Conservation (phyloP, 257 asterid genomes). For the Solanum chilense region DNA sequence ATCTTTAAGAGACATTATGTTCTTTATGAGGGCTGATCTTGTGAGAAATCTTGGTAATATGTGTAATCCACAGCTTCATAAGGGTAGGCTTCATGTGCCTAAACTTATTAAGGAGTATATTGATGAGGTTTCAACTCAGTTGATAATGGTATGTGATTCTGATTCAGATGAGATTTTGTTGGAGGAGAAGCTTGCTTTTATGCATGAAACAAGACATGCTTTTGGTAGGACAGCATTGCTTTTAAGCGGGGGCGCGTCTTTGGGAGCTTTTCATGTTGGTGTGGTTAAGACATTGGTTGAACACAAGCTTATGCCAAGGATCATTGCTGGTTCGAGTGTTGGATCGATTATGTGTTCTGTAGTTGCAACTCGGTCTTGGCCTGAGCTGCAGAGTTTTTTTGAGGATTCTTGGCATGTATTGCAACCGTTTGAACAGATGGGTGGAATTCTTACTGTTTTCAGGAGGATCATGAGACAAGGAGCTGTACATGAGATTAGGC, state of each 20-base stretch:
- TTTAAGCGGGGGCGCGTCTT: conserved; percentile 91
- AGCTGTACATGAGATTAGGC: conserved; percentile 90
- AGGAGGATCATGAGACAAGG: conserved; percentile 80
- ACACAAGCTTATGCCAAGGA: conserved; percentile 83
- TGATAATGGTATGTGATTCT: conserved; percentile 84
- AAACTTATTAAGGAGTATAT: conserved; percentile 85
- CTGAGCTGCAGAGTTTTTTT: conserved; percentile 87
- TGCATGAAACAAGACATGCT: conserved; percentile 97
- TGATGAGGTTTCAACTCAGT: conserved; percentile 78
- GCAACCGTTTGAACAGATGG: conserved; percentile 79
- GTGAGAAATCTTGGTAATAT: conserved; percentile 82
- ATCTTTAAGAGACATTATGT: conserved; percentile 77
- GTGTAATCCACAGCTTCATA: conserved; percentile 96
- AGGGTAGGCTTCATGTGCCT: conserved; percentile 84
- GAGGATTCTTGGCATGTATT: conserved; percentile 90
- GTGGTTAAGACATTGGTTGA: conserved; percentile 86
- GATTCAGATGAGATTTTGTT: conserved; percentile 81
- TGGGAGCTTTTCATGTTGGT: conserved; percentile 92
- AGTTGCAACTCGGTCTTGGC: conserved; percentile 92
- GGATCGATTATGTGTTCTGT: conserved; percentile 89
- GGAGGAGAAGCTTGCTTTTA: conserved; percentile 90
- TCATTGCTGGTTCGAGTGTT: conserved; percentile 92
- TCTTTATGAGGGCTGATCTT: conserved; percentile 89
- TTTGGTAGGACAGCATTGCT: conserved; percentile 94
- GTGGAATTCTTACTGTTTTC: conserved; percentile 65